phyloP scores from a whole-genome alignment of 2,329 filamentous ascomycete species.

The Emergomyces orientalis region DNA sequence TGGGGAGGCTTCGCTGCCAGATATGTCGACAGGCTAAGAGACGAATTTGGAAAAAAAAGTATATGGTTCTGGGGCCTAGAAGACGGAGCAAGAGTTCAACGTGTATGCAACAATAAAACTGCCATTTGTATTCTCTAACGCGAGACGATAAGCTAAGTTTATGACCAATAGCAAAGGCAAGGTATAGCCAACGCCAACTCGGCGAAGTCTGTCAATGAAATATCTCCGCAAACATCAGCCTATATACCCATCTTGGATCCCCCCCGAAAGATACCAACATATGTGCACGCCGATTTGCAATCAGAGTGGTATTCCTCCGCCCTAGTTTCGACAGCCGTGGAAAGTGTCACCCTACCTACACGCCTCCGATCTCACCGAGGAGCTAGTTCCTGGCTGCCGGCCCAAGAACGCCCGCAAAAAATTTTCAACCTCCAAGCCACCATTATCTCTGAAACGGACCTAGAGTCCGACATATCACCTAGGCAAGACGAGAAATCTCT shows the following conservation, averaged over 20 bases:
- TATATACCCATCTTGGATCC: constrained; percentile 65
- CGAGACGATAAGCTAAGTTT: constrained; percentile 6
- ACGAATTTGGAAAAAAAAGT: constrained; percentile 81
- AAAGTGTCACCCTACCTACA: constrained; percentile 68
- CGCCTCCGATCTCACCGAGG: constrained; percentile 39
- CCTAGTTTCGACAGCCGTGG: constrained; percentile 64
- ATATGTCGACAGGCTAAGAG: constrained; percentile 68
- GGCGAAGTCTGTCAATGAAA: constrained; percentile 59
- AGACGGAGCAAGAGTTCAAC: constrained; percentile 46
- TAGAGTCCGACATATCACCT: constrained; percentile 21
- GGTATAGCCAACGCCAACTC: constrained; percentile 61
- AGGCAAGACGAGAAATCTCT: neutral
- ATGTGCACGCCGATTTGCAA: constrained; percentile 50
- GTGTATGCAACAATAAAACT: constrained; percentile 36
- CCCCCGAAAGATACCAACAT: constrained; percentile 47
- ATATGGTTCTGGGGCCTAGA: constrained; percentile 84
- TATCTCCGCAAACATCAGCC: constrained; percentile 63
- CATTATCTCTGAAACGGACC: constrained; percentile 33
- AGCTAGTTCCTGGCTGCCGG: constrained; percentile 42
- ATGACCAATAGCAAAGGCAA: constrained; percentile 42
- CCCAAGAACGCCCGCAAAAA: constrained; percentile 60
- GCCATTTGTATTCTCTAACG: neutral
- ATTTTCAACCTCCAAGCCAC: constrained; percentile 67
- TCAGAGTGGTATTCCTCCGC: constrained; percentile 76
- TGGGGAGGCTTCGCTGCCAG: constrained; percentile 69